Conservation (phyloP, 805 yeast species). For the Pichia nanzhaoensis region DNA sequence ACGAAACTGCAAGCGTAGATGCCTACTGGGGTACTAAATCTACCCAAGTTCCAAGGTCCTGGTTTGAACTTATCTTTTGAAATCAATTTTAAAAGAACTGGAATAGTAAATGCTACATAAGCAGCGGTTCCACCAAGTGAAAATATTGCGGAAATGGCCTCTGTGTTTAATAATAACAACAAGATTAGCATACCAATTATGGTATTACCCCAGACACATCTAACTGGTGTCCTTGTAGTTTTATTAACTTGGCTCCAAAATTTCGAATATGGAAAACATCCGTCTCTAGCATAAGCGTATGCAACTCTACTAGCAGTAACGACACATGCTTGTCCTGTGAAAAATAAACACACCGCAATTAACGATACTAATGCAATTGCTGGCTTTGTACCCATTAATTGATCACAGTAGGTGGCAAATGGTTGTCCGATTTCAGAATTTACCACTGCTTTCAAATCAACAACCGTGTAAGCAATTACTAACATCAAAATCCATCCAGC, state of each 20-base stretch:
- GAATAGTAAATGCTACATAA: constrained; percentile 41
- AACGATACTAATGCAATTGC: constrained; percentile 38
- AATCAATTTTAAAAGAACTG: constrained; percentile 36
- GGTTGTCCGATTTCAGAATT: constrained; percentile 53
- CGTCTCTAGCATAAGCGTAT: constrained; percentile 53
- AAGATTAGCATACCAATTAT: constrained; percentile 33
- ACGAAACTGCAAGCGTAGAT: constrained; percentile 37
- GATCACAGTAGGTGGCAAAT: constrained; percentile 45
- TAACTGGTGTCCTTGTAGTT: constrained; percentile 38
- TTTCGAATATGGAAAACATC: constrained; percentile 41
- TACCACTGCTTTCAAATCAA: constrained; percentile 39
- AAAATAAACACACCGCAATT: constrained; percentile 36
- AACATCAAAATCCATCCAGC: constrained; percentile 51
- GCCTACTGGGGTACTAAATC: constrained; percentile 33
- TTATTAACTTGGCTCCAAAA: constrained; percentile 34
- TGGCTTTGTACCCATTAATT: constrained; percentile 37
- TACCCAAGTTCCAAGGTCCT: constrained; percentile 42
- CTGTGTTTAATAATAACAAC: constrained; percentile 34
- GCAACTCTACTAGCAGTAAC: constrained; percentile 59
- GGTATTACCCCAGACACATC: constrained; percentile 44
- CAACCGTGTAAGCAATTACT: constrained; percentile 53
- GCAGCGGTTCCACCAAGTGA: constrained; percentile 45
- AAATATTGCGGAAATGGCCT: constrained; percentile 46
- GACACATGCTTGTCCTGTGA: constrained; percentile 50
- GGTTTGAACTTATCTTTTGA: constrained; percentile 36